Evolutionary conservation across 2,329 filamentous ascomycete species (phyloP), one percentile per base, ranked within the genome.

Genomic region (Trichoderma brevicompactum): DNA sequence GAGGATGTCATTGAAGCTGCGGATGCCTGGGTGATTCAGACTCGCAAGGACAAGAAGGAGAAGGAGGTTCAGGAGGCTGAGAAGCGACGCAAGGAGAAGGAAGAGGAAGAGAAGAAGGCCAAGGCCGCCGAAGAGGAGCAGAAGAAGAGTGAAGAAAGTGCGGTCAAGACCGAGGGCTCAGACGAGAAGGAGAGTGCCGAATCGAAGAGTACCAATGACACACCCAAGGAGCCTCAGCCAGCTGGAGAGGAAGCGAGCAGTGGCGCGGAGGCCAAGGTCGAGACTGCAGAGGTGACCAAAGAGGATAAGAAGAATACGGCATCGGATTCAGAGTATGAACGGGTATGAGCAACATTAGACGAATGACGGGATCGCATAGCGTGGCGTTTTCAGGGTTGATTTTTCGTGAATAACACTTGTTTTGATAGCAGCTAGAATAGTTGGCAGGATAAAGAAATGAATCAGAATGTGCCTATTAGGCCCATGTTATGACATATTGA

Each of bases 11-110:
- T 87, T 4, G 79, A 76, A 7, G 77, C 75, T 2, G 76, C 80
- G 0, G 80, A 79, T 12, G 76, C 77, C 9, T 88, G 86, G 81
- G 77, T 87, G 0, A 72, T 76, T 32, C 79, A 81, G 65, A 82
- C 80, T 40, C 76, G 83, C 43, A 80, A 79, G 70, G 82, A 82
- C 69, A 83, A 81, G 75, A 79, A 79, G 70, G 76, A 81, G 58
- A 79, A 80, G 70, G 78, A 80, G 69, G 70, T 79, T 17, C 76
- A 78, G 65, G 79, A 80, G 41, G 75, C 76, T 2, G 78, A 82
- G 71, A 78, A 81, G 68, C 73, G 75, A 67, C 73, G 77, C 62
- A 76, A 79, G 68, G 71, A 72, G 43, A 69, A 74, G 64, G 71
- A 73, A 43, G 71, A 74, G 56, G 70, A 78, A 49, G 70, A 75